A percentile compares a stretch with the other conserved stretches of the same genome.
These are phyloP conservation scores for Metschnikowia lochheadii DNA, from an alignment of 805 yeast genomes.

Conservation along the genomic window DNA sequence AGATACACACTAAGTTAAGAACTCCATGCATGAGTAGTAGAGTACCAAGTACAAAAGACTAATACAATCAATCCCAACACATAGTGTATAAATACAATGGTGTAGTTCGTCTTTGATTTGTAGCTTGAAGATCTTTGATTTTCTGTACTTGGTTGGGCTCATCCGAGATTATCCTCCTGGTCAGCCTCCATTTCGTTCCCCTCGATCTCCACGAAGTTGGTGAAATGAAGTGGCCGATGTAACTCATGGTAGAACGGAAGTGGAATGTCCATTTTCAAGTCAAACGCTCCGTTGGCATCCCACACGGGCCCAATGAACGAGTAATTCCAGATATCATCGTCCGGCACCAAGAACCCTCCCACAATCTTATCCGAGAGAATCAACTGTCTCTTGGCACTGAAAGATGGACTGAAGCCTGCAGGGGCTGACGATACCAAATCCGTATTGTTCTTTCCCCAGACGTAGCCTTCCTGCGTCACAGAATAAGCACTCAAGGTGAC, in stretches of 20 bases:
- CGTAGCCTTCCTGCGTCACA: constrained; percentile 58
- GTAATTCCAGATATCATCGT: constrained; percentile 83
- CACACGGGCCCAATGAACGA: constrained; percentile 85
- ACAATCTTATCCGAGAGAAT: constrained; percentile 67
- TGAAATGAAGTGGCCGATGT: constrained; percentile 88
- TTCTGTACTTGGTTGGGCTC: not conserved
- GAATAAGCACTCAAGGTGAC: constrained; percentile 68
- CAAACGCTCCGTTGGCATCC: constrained; percentile 57
- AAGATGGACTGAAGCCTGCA: constrained; percentile 60
- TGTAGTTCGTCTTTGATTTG: too few relatives aligned
- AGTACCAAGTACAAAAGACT: too few relatives aligned
- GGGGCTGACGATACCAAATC: constrained; percentile 56
- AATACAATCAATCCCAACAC: too few relatives aligned
- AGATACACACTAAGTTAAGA: too few relatives aligned
- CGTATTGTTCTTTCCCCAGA: constrained; percentile 71
- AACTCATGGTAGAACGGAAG: constrained; percentile 75
- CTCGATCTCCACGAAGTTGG: constrained; percentile 65
- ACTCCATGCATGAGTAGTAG: too few relatives aligned
- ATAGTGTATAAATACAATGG: too few relatives aligned
- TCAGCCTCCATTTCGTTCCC: constrained; percentile 59
- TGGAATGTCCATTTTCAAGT: constrained; percentile 74
- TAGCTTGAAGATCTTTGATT: too few relatives aligned
- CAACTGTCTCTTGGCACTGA: constrained; percentile 61
- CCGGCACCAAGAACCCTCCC: constrained; percentile 87
- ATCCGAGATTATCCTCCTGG: constrained; percentile 48